phyloP scores from a whole-genome alignment of 768 basidiomycete species.

The Amanita pseudoporphyria region DNA sequence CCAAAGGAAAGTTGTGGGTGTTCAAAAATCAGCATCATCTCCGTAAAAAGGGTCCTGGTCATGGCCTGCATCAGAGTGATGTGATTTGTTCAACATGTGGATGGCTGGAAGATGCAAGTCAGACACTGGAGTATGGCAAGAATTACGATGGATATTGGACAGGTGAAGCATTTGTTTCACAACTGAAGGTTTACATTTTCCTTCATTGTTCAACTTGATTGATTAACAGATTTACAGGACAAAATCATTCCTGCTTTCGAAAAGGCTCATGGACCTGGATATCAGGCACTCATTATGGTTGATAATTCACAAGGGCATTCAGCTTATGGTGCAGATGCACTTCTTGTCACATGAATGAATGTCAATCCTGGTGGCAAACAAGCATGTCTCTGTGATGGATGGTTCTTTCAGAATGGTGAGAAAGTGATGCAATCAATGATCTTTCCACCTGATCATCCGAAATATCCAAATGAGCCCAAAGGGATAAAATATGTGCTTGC shows the following conservation, averaged over 20 bases:
- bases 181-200: no score
- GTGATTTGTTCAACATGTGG: slow-evolving; percentile 26
- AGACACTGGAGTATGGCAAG: slow-evolving; percentile 31
- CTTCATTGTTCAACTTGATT: no score
- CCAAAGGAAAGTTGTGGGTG: slow-evolving; percentile 27
- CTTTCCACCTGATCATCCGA: no score
- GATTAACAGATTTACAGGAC: no score
- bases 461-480: slow-evolving; percentile 17
- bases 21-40: slow-evolving; percentile 22
- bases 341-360: slow-evolving; percentile 26
- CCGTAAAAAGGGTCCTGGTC: slow-evolving; percentile 28
- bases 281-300: slow-evolving; percentile 27
- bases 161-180: slow-evolving; percentile 19
- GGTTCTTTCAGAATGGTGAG: slow-evolving; percentile 18
- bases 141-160: slow-evolving; percentile 32
- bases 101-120: slow-evolving; percentile 20
- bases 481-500: no score
- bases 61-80: slow-evolving; percentile 27
- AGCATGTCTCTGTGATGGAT: slow-evolving; percentile 21
- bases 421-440: slow-evolving; percentile 24
- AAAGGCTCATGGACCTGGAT: no score
- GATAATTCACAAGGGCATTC: slow-evolving; percentile 34
- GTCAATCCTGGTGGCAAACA: slow-evolving; percentile 29
- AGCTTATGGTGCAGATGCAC: slow-evolving; percentile 27
- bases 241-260: slow-evolving; percentile 24